Evolutionary conservation across 768 basidiomycete species (phyloP), one percentile per base, ranked within the genome.

Genomic region (Pisolithus sp.): DNA sequence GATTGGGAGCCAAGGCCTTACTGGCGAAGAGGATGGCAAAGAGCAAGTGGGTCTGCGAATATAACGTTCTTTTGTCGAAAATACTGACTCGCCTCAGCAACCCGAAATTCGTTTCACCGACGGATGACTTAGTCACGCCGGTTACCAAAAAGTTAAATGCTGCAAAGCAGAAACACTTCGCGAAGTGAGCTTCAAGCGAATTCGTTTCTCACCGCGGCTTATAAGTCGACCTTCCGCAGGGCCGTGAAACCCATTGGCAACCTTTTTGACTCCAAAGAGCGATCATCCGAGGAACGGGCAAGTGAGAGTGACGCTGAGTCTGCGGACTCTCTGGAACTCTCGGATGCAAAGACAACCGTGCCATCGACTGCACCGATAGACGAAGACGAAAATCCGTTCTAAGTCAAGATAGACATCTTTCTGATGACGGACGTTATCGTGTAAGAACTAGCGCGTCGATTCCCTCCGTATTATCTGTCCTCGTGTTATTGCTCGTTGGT

Each of bases 1-100:
- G 85, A 31, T 80, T 93, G 78, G 93, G 92, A 15, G 85, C 88
- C 47, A 96, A 92, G 67, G 93, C 95, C 1, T 77, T 99, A 37
- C 71, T 99, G 21, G 91, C 89, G 10, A 98, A 96, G 78, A 90
- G 84, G 74, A 79, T 97, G 80, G 89, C 91, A 39, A 94, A 92
- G 70, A 80, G 74, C 62, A 81, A 82, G 94, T 95, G 51, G 63
- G 91, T 78, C 24, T 26, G 39, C 34, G 30, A 28, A 30, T 26
- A 31, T 46, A 30, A 41, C 26, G 13, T 5, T 17, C 18, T 37
- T 40, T 8, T 42, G 43, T 12, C 21, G 4, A 34, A 28, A 34
- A 31, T 46, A 34, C 51, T 55, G 37, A 50, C 48, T 53, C 60
- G 54, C 15, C 15, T 28, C 65, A 93, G 92, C 67, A 96, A 96